phyloP scores from a whole-genome alignment of 2,329 filamentous ascomycete genomes.

The Escovopsis sp. region DNA sequence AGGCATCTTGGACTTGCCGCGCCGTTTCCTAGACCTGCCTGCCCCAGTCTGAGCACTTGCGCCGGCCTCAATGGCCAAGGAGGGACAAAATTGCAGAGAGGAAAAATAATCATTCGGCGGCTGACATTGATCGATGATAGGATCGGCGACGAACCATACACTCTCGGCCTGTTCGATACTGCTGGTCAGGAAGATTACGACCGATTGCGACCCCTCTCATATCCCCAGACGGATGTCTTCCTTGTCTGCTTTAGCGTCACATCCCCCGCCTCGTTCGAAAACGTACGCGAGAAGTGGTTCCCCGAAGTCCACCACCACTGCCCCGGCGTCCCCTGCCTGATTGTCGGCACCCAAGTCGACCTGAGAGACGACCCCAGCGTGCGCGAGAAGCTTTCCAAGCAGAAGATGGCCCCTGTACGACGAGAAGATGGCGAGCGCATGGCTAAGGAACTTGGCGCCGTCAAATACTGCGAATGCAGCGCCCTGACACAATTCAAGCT shows the following conservation, averaged over 20 bases:
- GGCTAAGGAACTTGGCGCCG: slow-evolving; percentile 92
- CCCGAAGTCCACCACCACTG: slow-evolving; percentile 98
- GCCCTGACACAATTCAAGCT: slow-evolving; percentile 96
- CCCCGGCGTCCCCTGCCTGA: slow-evolving; percentile 91
- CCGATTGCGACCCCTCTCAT: slow-evolving; percentile 86
- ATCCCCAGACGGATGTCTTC: slow-evolving; percentile 97
- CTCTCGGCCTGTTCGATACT: slow-evolving; percentile 92
- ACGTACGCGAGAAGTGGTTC: slow-evolving; percentile 98
- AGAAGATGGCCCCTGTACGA: slow-evolving; percentile 88
- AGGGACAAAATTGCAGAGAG: too few species aligned
- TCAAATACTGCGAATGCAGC: slow-evolving; percentile 98
- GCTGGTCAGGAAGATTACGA: slow-evolving; percentile 99
- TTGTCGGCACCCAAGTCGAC: slow-evolving; percentile 96
- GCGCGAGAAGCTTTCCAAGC: slow-evolving; percentile 80
- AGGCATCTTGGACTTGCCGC: neutral
- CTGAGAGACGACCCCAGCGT: slow-evolving; percentile 79
- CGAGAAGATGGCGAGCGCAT: slow-evolving; percentile 90
- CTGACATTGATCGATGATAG: slow-evolving; percentile 29
- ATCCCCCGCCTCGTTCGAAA: slow-evolving; percentile 94
- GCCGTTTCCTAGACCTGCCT: too few species aligned
- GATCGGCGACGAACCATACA: slow-evolving; percentile 99
- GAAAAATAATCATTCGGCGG: neutral
- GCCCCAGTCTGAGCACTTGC: too few species aligned
- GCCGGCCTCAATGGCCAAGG: too few species aligned
- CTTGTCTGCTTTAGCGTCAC: slow-evolving; percentile 98